A percentile compares a stretch with the other conserved stretches of the same genome.
Conservation (phyloP, 2,329 filamentous ascomycete species). For the Paramyrothecium sp. region DNA sequence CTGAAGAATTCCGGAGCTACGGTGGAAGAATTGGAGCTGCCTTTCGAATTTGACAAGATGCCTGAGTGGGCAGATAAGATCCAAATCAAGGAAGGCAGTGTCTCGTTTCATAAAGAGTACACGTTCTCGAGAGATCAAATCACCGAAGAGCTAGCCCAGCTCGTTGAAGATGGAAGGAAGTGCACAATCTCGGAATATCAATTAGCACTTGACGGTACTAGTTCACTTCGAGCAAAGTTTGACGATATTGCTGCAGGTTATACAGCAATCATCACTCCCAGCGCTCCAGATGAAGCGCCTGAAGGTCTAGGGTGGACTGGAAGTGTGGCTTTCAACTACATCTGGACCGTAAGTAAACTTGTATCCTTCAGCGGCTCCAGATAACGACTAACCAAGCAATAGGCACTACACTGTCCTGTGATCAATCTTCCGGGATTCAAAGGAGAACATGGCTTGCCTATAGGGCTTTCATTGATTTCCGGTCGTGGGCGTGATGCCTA, state of each 20-base stretch:
- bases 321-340: constrained; percentile 44
- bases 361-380: background rate
- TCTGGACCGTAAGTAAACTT: constrained; percentile 43
- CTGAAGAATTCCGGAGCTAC: constrained; percentile 40
- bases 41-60: constrained; percentile 36
- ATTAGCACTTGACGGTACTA: constrained; percentile 36
- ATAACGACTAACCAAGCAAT: rapidly evolving
- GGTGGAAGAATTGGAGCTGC: constrained; percentile 50
- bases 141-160: no score
- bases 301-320: constrained; percentile 49
- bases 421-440: constrained; percentile 14
- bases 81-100: constrained; percentile 48
- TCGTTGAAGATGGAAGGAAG: no score
- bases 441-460: constrained; percentile 13
- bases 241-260: constrained; percentile 48
- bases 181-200: no score
- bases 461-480: constrained; percentile 12
- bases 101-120: constrained; percentile 53
- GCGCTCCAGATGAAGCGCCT: constrained; percentile 56
- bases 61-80: constrained; percentile 37
- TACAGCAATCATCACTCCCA: constrained; percentile 55
- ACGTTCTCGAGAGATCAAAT: constrained; percentile 36
- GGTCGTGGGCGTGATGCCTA: background rate
- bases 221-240: constrained; percentile 52
- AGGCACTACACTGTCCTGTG: constrained; percentile 13